Percentiles rank a stretch among this genome's conserved stretches.
phyloP scores from a whole-genome alignment of 768 basidiomycete species.

The Neoboletus brunneissimus region DNA sequence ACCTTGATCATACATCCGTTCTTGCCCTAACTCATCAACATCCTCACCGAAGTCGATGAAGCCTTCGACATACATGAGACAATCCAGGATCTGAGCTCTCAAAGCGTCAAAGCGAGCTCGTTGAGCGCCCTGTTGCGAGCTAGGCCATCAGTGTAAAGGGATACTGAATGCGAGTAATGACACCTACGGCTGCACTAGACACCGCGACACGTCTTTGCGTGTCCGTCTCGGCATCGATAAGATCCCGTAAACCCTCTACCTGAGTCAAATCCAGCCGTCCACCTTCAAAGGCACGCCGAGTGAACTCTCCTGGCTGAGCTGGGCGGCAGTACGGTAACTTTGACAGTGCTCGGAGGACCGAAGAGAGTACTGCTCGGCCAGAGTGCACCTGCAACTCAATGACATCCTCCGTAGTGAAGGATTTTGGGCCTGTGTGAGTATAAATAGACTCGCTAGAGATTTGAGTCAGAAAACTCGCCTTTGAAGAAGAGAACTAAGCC shows the following conservation, averaged over 20 bases:
- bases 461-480: slow-evolving; percentile 41
- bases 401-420: slow-evolving; percentile 81
- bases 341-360: slow-evolving; percentile 64
- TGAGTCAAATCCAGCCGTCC: slow-evolving; percentile 86
- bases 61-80: slow-evolving; percentile 79
- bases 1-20: slow-evolving; percentile 76
- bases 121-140: slow-evolving; percentile 54
- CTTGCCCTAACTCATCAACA: slow-evolving; percentile 72
- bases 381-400: slow-evolving; percentile 88
- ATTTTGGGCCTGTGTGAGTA: slow-evolving; percentile 56
- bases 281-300: slow-evolving; percentile 74
- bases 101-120: slow-evolving; percentile 60
- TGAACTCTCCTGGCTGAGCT: slow-evolving; percentile 88
- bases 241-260: slow-evolving; percentile 83
- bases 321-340: slow-evolving; percentile 63
- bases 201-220: slow-evolving; percentile 73
- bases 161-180: neutral
- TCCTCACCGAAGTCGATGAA: slow-evolving; percentile 93
- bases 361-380: slow-evolving; percentile 73
- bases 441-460: neutral
- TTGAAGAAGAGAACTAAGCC: slow-evolving; percentile 81
- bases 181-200: slow-evolving; percentile 61
- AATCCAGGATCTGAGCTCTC: slow-evolving; percentile 63
- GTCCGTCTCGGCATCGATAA: slow-evolving; percentile 88
- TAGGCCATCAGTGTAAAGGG: neutral